phyloP scores from a whole-genome alignment of 495 filamentous ascomycete species.

The Aspergillus egyptiacus region DNA sequence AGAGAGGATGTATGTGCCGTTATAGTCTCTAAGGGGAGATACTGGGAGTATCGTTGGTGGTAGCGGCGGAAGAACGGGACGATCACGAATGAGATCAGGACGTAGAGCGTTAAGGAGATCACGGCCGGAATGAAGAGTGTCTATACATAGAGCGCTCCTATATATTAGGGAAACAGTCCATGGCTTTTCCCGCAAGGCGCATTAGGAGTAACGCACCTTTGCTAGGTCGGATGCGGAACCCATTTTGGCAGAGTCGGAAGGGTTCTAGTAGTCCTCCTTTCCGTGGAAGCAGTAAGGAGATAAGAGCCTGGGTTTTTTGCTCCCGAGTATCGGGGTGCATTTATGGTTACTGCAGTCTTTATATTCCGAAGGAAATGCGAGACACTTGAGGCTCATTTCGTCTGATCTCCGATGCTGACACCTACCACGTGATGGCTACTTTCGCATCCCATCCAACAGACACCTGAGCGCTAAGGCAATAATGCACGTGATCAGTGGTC shows the following conservation, averaged over 20 bases:
- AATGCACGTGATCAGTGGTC: conserved; percentile 9
- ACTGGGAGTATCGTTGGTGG: conserved; percentile 64
- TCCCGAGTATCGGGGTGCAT: background rate
- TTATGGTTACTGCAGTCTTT: background rate
- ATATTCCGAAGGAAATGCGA: too few relatives aligned
- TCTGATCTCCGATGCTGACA: conserved; percentile 1
- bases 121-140: conserved; percentile 71
- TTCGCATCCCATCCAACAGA: background rate
- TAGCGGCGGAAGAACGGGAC: conserved; percentile 72
- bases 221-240: conserved; percentile 28
- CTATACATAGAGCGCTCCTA: conserved; percentile 34
- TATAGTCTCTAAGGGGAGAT: conserved; percentile 61
- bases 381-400: background rate
- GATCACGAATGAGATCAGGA: conserved; percentile 62
- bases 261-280: background rate
- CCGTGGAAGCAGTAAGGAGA: background rate
- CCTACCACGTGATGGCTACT: conserved; percentile 3
- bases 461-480: background rate
- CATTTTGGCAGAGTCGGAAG: conserved; percentile 16
- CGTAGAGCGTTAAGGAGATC: conserved; percentile 70
- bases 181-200: background rate
- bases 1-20: conserved; percentile 55
- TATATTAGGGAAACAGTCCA: too few relatives aligned
- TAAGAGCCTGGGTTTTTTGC: background rate
- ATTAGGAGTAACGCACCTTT: conserved; percentile 23